These are phyloP conservation scores for Russula sp. DNA, from an alignment of 768 basidiomycete species.

Conservation along the genomic window DNA sequence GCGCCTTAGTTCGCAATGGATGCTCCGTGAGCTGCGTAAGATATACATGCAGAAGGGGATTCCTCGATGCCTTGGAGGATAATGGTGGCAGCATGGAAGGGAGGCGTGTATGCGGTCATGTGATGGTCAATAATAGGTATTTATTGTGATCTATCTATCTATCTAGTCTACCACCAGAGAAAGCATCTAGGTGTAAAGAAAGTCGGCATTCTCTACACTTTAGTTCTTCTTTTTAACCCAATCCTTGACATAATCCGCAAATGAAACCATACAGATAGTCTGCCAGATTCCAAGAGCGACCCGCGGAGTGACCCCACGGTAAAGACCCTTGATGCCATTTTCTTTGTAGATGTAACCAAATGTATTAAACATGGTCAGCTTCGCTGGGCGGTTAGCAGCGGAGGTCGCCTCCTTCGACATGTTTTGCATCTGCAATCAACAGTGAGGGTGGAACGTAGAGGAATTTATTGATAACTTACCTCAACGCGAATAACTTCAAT, in stretches of 20 bases:
- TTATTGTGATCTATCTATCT: constrained; percentile 18
- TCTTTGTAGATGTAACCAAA: constrained; percentile 93
- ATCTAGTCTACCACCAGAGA: constrained; percentile 6
- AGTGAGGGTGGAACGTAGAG: neutral
- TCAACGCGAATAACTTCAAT: constrained; percentile 97
- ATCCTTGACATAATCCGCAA: constrained; percentile 92
- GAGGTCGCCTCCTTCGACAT: constrained; percentile 77
- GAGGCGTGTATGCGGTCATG: neutral
- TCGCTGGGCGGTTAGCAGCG: constrained; percentile 79
- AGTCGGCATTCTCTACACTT: neutral
- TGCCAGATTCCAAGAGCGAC: constrained; percentile 97
- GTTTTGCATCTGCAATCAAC: constrained; percentile 82
- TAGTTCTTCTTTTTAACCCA: constrained; percentile 59
- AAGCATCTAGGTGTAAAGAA: constrained; percentile 4
- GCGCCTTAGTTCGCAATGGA: constrained; percentile 77
- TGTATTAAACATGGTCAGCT: constrained; percentile 89
- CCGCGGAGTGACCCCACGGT: constrained; percentile 96
- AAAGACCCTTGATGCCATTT: constrained; percentile 94
- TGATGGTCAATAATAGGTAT: constrained; percentile 9
- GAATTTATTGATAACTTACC: constrained; percentile 44
- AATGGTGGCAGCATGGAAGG: constrained; percentile 28
- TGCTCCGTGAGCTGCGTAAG: constrained; percentile 61
- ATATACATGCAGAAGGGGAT: constrained; percentile 64
- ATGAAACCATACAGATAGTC: constrained; percentile 98
- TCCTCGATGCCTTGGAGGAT: constrained; percentile 32